These are phyloP conservation scores for Apophysomyces variabilis DNA, from an alignment of 371 early-diverging fungal genomes.

Conservation along the genomic window DNA sequence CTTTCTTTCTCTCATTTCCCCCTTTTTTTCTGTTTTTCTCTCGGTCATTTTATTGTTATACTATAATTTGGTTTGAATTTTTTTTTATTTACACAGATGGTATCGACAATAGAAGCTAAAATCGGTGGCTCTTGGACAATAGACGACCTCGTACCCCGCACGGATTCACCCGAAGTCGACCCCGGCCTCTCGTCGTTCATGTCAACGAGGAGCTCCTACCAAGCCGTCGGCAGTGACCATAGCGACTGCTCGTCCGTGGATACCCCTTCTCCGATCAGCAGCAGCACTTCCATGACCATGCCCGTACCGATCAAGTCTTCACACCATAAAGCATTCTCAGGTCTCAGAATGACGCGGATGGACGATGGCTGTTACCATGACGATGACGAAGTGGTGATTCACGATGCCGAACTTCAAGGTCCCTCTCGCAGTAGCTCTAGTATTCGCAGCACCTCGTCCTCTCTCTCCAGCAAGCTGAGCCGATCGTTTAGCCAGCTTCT, in stretches of 20 bases:
- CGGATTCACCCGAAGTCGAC: constrained; percentile 6
- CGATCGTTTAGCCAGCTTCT: constrained; percentile 4
- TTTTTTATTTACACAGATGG: not conserved
- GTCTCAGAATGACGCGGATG: constrained; percentile 4
- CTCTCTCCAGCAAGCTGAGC: not conserved
- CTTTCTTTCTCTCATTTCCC: too few species aligned
- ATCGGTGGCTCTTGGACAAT: constrained; percentile 7
- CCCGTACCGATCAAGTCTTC: constrained; percentile 3
- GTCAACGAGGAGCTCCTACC: constrained; percentile 4
- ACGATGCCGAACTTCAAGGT: not conserved
- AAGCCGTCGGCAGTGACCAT: not conserved
- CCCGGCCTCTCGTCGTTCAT: constrained; percentile 1
- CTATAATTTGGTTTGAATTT: not conserved
- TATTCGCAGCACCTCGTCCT: constrained; percentile 5
- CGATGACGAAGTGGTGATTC: not conserved
- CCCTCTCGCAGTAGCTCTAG: constrained; percentile 1
- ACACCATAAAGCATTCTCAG: not conserved
- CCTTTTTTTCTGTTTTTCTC: not conserved
- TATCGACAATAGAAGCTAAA: constrained; percentile 2
- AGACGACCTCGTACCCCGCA: not conserved
- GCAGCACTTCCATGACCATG: not conserved
- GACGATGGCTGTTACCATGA: constrained; percentile 5
- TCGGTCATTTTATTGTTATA: not conserved
- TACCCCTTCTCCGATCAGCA: not conserved
- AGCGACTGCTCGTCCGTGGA: constrained; percentile 4